phyloP scores from a whole-genome alignment of 495 filamentous ascomycete genomes.

The Lasiosphaeriaceae sp. region DNA sequence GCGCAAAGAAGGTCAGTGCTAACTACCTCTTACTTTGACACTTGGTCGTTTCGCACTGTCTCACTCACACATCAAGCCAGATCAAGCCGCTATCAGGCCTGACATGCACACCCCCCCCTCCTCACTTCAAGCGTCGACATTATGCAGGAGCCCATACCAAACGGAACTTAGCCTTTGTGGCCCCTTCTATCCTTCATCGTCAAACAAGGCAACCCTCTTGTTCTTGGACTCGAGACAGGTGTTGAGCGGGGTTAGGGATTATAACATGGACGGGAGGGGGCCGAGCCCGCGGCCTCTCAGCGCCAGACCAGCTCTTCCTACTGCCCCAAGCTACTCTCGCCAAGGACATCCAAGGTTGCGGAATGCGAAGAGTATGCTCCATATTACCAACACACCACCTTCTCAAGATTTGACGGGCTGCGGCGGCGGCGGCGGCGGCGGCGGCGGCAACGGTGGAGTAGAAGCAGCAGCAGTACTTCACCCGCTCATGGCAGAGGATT shows the following conservation, averaged over 20 bases:
- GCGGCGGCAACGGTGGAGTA: neutral
- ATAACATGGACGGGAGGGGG: neutral
- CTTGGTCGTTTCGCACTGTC: too few relatives aligned
- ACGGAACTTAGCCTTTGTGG: neutral
- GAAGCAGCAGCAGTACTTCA: neutral
- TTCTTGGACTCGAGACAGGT: neutral
- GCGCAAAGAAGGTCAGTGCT: too few relatives aligned
- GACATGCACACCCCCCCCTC: too few relatives aligned
- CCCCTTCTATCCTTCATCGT: neutral
- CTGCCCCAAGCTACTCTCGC: neutral
- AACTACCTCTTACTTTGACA: too few relatives aligned
- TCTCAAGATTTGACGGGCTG: neutral
- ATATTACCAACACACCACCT: conserved; percentile 8
- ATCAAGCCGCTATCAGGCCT: too few relatives aligned
- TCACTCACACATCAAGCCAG: too few relatives aligned
- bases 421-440: neutral
- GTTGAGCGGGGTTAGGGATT: neutral
- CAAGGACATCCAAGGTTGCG: conserved; percentile 1
- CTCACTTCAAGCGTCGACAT: too few relatives aligned
- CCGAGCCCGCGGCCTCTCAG: neutral
- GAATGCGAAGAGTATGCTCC: conserved; percentile 14
- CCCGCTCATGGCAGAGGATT: neutral
- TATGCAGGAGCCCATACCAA: too few relatives aligned
- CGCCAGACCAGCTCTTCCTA: neutral
- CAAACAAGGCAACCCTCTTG: neutral